phyloP scores from a whole-genome alignment of 2,329 filamentous ascomycete species.

The Uncinocarpus reesii region DNA sequence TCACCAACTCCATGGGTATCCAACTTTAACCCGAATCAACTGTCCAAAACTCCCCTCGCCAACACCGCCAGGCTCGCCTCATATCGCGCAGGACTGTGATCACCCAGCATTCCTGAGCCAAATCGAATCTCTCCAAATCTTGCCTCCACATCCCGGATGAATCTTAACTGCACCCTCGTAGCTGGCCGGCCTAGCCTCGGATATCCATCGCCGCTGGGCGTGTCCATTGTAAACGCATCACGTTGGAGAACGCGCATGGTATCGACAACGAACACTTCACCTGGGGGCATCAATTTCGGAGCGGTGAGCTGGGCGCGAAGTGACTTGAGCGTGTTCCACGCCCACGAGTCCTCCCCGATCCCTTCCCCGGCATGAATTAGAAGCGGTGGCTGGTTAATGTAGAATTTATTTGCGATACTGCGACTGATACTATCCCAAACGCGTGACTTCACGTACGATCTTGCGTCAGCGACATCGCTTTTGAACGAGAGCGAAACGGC shows the following conservation, averaged over 20 bases:
- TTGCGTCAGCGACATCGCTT: constrained; percentile 56
- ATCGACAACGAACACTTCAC: constrained; percentile 65
- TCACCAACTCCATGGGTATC: not conserved
- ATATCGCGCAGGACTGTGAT: constrained; percentile 66
- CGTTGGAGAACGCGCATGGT: constrained; percentile 56
- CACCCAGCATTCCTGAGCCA: constrained; percentile 61
- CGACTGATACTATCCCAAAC: constrained; percentile 56
- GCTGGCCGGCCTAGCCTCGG: constrained; percentile 52
- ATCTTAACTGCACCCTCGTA: constrained; percentile 57
- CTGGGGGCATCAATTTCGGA: constrained; percentile 61
- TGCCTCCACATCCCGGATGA: constrained; percentile 59
- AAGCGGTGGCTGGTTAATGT: constrained; percentile 40
- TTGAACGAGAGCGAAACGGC: constrained; percentile 63
- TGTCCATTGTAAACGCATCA: constrained; percentile 48
- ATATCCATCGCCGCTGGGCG: constrained; percentile 32
- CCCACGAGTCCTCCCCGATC: constrained; percentile 57
- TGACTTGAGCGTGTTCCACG: constrained; percentile 55
- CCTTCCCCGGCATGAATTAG: constrained; percentile 39
- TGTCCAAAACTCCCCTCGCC: constrained; percentile 37
- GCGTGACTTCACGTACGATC: constrained; percentile 54
- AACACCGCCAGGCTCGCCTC: constrained; percentile 58
- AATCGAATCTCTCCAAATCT: constrained; percentile 62
- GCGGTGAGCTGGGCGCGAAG: constrained; percentile 59
- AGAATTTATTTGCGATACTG: constrained; percentile 54
- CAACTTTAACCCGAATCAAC: constrained; percentile 20